These are phyloP conservation scores for Hibiscus mutabilis DNA, from an alignment of 345 rosid species.

Conservation along the genomic window DNA sequence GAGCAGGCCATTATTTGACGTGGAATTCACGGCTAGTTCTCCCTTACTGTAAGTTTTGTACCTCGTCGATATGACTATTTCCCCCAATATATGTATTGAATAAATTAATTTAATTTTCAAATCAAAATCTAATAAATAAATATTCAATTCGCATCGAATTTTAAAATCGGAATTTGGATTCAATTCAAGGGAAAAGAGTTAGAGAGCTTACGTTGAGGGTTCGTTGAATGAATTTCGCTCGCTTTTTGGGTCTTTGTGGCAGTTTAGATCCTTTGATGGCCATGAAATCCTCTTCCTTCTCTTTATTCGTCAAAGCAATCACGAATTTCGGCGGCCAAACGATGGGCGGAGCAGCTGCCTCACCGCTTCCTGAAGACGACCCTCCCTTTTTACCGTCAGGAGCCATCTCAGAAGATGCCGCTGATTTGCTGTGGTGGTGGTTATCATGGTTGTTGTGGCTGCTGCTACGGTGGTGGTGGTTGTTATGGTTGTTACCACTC, in stretches of 20 bases:
- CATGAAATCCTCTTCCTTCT: constrained; percentile 74
- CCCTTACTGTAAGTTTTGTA: neutral
- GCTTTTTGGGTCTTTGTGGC: constrained; percentile 71
- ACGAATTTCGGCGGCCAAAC: constrained; percentile 73
- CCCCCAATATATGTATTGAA: neutral
- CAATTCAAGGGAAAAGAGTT: neutral
- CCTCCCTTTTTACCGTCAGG: constrained; percentile 63
- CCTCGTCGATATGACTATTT: neutral
- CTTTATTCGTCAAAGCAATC: constrained; percentile 70
- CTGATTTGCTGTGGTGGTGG: constrained; percentile 34
- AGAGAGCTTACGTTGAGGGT: constrained; percentile 57
- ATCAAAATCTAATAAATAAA: neutral
- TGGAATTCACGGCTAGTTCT: neutral
- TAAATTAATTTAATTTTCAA: neutral
- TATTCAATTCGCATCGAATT: no score
- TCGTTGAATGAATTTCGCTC: constrained; percentile 67
- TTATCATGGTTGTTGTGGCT: neutral
- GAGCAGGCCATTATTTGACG: neutral
- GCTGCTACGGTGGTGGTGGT: neutral
- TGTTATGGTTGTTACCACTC: constrained; percentile 8
- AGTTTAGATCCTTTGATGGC: constrained; percentile 67
- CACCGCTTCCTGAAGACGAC: constrained; percentile 61
- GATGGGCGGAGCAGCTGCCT: constrained; percentile 31
- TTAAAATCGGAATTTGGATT: neutral
- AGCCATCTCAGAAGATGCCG: constrained; percentile 46